Base-by-base conservation (phyloP, 1,284 basidiomycete species). In the Vanrija sp. region DNA sequence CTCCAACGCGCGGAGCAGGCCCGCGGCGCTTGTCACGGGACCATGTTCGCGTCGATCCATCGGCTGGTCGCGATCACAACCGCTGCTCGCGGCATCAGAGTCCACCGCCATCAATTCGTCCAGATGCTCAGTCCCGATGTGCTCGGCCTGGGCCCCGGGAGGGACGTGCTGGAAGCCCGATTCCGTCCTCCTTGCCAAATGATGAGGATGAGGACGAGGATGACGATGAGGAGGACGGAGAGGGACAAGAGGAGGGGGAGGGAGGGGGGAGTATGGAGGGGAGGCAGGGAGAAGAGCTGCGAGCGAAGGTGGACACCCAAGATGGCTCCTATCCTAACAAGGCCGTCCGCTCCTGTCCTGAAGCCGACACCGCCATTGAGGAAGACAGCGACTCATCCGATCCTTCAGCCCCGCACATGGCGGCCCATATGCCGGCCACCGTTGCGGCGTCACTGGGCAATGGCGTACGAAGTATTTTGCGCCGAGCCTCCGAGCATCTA, bases 161-260 rank as follows among this genome's bases (percentile, higher is more conserved):
- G 5, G 67, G 67, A 1, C 57, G 72, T 9, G 69, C 66, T 3
- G 72, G 72, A 7, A 67, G 64, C 39, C 72, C 72, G 6, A 66
- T 67, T 52, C 72, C 72, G 0, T 40, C 46, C 12, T 43, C 78
- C 7, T 77, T 34, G 9, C 34, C 34, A 12, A 12, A 80, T 14
- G 65, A 85, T 14, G 46, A 84, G 15, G 85, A 51, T 9, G 53
- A 57, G 0, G 84, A 86, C 50, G 83, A 85, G 10, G 84, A 86
- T 23, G 78, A 79, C 21, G 77, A 78, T 3, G 78, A 75, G 21
- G 65, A 67, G 25, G 63, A 63, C 2, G 62, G 21, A 23, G 21
- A 23, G 21, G 21, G 21, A 23, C 3, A 23, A 2, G 21, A 23
- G 21, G 21, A 23, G 21, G 21, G 21, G 21, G 21, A 23, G 21